Evolutionary conservation across 768 basidiomycete species (phyloP).

Genomic region (Lentinula lateritia): DNA sequence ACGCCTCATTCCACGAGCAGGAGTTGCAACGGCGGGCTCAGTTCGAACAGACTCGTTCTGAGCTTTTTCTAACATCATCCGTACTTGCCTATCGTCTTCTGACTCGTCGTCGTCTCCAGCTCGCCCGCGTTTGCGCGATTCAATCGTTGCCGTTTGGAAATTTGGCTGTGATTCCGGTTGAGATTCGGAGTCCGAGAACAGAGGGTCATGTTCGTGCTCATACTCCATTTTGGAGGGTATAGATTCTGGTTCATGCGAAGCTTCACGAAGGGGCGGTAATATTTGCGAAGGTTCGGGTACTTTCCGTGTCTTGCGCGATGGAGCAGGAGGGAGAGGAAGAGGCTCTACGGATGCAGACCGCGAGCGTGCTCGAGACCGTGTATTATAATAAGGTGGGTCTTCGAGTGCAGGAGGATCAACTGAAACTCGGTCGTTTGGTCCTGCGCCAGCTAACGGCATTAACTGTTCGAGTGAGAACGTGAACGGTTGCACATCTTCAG

Average conservation of each 20-base stretch:
- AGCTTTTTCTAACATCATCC: neutral
- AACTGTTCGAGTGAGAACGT: neutral
- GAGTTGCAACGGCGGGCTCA: conserved; percentile 13
- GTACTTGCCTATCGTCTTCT: neutral
- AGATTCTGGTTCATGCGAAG: neutral
- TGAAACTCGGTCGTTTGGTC: neutral
- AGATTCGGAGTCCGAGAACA: neutral
- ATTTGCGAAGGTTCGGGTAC: neutral
- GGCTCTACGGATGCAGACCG: conserved; percentile 27
- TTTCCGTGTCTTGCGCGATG: neutral
- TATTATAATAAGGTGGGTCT: conserved; percentile 12
- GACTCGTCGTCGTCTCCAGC: neutral
- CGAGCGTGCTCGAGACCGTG: conserved; percentile 29
- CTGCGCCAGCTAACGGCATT: neutral
- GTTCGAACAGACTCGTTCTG: neutral
- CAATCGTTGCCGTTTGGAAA: neutral
- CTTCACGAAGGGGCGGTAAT: neutral
- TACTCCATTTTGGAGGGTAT: neutral
- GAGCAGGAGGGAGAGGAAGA: conserved; percentile 5
- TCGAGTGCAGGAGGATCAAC: neutral
- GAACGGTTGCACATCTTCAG: neutral
- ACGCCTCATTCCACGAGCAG: conserved; percentile 5
- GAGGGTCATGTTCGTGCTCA: neutral
- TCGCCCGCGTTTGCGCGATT: neutral
- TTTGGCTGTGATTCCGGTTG: neutral